phyloP scores from a whole-genome alignment of 371 early-diverging fungal genomes.

The Basidiobolus heterosporus region DNA sequence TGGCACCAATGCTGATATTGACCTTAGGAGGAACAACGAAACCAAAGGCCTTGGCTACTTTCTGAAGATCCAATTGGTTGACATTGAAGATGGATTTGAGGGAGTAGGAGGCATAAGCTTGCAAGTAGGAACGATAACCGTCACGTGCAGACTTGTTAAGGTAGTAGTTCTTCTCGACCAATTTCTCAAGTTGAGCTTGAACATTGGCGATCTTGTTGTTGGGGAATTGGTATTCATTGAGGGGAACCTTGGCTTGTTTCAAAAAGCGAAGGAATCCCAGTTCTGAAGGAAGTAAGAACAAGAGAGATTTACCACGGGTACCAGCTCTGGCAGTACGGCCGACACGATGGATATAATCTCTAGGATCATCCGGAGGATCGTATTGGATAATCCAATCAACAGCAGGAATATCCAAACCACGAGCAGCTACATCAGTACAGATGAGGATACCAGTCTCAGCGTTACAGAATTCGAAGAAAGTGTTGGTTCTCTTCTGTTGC shows the following conservation, averaged over 20 bases:
- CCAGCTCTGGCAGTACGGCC: conserved; percentile 97
- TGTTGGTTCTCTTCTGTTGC: conserved; percentile 87
- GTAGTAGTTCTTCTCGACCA: conserved; percentile 95
- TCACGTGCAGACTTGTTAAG: conserved; percentile 96
- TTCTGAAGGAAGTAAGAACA: conserved; percentile 90
- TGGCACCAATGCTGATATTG: conserved; percentile 55
- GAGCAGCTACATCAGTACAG: conserved; percentile 96
- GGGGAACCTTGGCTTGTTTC: conserved; percentile 90
- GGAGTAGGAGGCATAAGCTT: conserved; percentile 92
- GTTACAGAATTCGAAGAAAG: conserved; percentile 91
- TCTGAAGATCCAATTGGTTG: conserved; percentile 73
- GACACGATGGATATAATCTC: conserved; percentile 96
- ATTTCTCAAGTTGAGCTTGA: conserved; percentile 82
- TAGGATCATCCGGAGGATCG: conserved; percentile 96
- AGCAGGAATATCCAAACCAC: conserved; percentile 95
- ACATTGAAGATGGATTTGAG: conserved; percentile 92
- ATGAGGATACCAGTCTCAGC: conserved; percentile 77
- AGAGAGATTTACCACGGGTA: conserved; percentile 73
- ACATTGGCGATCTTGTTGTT: conserved; percentile 85
- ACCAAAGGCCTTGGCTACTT: conserved; percentile 91
- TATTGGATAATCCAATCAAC: conserved; percentile 98
- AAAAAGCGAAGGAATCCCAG: conserved; percentile 89
- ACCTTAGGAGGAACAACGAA: conserved; percentile 91
- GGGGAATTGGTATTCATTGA: conserved; percentile 97
- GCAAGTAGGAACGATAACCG: conserved; percentile 90